A percentile compares a stretch with the other conserved stretches of the same genome.
Evolutionary conservation across 345 rosid species (phyloP).

Genomic region (Orychophragmus violaceus): DNA sequence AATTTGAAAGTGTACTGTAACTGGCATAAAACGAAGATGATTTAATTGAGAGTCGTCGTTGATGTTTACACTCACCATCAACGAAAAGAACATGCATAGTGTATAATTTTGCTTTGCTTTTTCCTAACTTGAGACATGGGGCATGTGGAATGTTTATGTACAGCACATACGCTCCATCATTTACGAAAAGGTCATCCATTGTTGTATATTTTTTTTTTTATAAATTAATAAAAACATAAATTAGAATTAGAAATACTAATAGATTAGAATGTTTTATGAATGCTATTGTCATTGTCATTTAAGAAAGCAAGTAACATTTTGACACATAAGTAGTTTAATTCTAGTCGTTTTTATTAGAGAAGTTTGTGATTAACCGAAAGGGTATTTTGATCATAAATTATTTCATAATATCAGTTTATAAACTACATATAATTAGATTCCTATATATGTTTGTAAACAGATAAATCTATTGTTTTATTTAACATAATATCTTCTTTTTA

Average conservation of each 20-base stretch:
- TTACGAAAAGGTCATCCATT: slow-evolving; percentile 10
- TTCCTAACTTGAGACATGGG: slow-evolving; percentile 7
- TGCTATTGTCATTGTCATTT: background rate
- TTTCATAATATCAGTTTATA: background rate
- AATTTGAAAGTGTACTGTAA: background rate
- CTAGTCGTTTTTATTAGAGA: background rate
- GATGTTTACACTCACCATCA: background rate
- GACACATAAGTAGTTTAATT: background rate
- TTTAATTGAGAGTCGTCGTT: background rate
- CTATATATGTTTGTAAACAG: background rate
- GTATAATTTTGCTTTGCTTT: slow-evolving; percentile 2
- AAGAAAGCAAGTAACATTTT: background rate
- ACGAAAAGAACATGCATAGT: background rate
- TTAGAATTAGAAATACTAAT: background rate
- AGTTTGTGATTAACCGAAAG: background rate
- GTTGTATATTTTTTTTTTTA: background rate
- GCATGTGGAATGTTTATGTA: slow-evolving; percentile 26
- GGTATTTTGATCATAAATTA: background rate
- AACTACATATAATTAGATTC: background rate
- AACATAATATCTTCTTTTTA: background rate
- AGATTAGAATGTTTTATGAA: background rate
- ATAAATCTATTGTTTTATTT: background rate
- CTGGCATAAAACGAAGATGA: background rate
- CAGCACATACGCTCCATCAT: slow-evolving; percentile 14
- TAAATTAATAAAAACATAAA: background rate